Evolutionary conservation across 192 early-diverging fungal genomes (phyloP).

Genomic region (Haplosporangium gracile): DNA sequence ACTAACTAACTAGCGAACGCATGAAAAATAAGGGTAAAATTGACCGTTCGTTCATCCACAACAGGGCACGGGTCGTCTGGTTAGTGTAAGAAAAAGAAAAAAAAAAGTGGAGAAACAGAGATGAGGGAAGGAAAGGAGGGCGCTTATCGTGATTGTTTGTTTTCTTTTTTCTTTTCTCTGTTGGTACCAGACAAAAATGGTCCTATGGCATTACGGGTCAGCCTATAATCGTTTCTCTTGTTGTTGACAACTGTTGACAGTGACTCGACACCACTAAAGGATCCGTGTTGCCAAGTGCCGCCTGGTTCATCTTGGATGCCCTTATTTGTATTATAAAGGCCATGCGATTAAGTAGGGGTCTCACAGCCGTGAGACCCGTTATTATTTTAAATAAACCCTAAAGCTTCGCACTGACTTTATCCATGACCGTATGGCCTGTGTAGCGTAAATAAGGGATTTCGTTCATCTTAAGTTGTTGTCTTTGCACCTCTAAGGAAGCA

Average conservation of each 20-base stretch:
- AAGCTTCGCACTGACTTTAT: no score
- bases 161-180: background rate
- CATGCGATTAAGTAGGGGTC: no score
- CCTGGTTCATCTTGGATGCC: background rate
- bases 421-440: no score
- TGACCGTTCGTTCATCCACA: background rate
- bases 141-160: background rate
- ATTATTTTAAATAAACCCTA: no score
- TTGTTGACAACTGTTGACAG: background rate
- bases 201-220: background rate
- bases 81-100: background rate
- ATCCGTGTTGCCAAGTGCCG: background rate
- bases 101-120: background rate
- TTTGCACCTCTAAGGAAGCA: background rate
- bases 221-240: background rate
- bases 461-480: background rate
- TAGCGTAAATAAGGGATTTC: no score
- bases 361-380: no score
- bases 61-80: background rate
- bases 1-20: background rate
- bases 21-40: constrained; percentile 1
- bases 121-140: background rate
- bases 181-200: background rate
- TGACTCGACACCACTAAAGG: background rate
- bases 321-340: no score